Evolutionary conservation across 768 basidiomycete species (phyloP).

Genomic region (Rhodotorula graminis): DNA sequence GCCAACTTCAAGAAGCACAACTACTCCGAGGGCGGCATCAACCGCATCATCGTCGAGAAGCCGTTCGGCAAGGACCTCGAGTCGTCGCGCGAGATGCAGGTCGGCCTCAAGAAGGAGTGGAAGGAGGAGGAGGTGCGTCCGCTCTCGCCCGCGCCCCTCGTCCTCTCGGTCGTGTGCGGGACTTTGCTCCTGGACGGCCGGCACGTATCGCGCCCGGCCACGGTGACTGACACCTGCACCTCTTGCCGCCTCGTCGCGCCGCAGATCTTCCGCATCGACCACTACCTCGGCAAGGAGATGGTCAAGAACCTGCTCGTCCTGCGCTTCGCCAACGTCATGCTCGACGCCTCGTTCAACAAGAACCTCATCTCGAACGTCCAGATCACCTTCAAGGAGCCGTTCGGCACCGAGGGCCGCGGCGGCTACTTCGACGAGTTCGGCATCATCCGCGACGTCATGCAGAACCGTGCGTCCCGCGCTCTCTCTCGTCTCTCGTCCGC

Average conservation of each 20-base stretch:
- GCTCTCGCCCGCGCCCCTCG: not conserved
- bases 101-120: constrained; percentile 79
- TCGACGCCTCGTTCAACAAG: constrained; percentile 89
- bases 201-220: too few relatives aligned
- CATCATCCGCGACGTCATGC: constrained; percentile 93
- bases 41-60: constrained; percentile 95
- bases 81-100: constrained; percentile 71
- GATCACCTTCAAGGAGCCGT: constrained; percentile 99
- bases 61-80: constrained; percentile 94
- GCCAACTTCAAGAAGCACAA: constrained; percentile 74
- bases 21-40: constrained; percentile 67
- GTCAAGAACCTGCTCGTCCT: constrained; percentile 96
- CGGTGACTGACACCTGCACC: too few relatives aligned
- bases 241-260: too few relatives aligned
- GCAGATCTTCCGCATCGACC: constrained; percentile 91
- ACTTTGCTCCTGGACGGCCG: too few relatives aligned
- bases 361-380: constrained; percentile 94
- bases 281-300: constrained; percentile 99
- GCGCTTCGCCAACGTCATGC: constrained; percentile 87
- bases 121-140: constrained; percentile 67
- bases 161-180: too few relatives aligned
- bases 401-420: constrained; percentile 99
- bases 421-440: constrained; percentile 99
- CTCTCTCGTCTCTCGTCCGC: not conserved
- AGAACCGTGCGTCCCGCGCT: constrained; percentile 73